Percentiles rank a stretch among this genome's conserved stretches.
Conservation (phyloP, 495 filamentous ascomycete species). For the Xylaria grammica region DNA sequence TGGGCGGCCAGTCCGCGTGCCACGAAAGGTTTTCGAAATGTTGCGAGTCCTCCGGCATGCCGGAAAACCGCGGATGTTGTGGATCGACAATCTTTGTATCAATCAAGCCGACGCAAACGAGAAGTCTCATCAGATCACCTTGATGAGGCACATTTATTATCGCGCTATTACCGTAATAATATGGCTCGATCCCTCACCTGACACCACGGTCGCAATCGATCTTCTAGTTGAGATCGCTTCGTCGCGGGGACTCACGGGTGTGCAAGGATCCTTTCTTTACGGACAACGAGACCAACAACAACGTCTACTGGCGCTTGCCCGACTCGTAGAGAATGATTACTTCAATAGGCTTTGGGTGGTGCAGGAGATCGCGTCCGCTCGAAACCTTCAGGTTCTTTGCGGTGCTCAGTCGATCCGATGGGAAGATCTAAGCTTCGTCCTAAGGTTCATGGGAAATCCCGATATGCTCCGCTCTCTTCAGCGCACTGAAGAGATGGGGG, state of each 20-base stretch:
- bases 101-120: slow-evolving; percentile 39
- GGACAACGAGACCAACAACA: slow-evolving; percentile 11
- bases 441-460: slow-evolving; percentile 18
- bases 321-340: slow-evolving; percentile 22
- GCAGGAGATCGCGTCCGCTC: slow-evolving; percentile 19
- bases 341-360: slow-evolving; percentile 19
- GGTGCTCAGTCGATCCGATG: slow-evolving; percentile 11
- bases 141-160: slow-evolving; percentile 43
- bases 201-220: slow-evolving; percentile 13
- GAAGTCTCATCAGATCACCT: slow-evolving; percentile 36
- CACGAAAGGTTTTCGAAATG: slow-evolving; percentile 16
- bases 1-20: slow-evolving; percentile 11
- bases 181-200: slow-evolving; percentile 39
- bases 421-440: slow-evolving; percentile 13
- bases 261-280: slow-evolving; percentile 11
- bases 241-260: slow-evolving; percentile 2
- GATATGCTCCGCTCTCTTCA: slow-evolving; percentile 21
- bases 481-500: slow-evolving; percentile 17
- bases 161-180: slow-evolving; percentile 33
- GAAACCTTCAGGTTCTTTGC: neutral
- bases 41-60: slow-evolving; percentile 1
- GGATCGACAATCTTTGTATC: slow-evolving; percentile 48
- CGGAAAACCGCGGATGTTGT: slow-evolving; percentile 25
- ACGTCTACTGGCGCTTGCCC: slow-evolving; percentile 11
- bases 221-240: slow-evolving; percentile 13